Base-by-base conservation (phyloP, 2,329 filamentous ascomycete species). In the Alternaria longipes region DNA sequence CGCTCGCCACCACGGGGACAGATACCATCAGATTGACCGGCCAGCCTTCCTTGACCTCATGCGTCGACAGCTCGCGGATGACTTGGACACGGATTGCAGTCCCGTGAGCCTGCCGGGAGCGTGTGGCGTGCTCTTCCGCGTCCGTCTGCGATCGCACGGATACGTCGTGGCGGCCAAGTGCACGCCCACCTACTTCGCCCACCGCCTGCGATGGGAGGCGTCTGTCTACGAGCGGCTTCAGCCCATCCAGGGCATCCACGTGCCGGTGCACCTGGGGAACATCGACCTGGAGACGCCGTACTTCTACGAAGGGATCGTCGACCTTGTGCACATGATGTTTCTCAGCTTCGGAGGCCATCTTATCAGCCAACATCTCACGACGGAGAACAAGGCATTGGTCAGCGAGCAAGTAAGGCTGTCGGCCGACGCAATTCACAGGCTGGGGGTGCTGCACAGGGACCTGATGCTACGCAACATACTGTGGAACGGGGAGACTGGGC, bases 121-220 rank as follows among this genome's bases (percentile, higher is more conserved):
- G 1, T 73, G 77, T 8, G 76, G 81, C 16, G 79, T 68, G 5
- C 66, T 83, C 6, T 84, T 84, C 63, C 70, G 75, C 55, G 67
- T 84, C 4, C 80, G 77, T 8, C 72, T 84, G 40, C 65, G 78
- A 24, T 69, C 60, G 2, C 77, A 83, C 62, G 76, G 80, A 60
- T 84, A 84, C 69, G 82, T 77, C 2, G 79, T 84, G 46, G 70
- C 80, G 28, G 70, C 75, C 51, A 84, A 85, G 65, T 78, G 78
- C 22, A 83, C 67, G n/a, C 51, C 65, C 16, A 32, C 55, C 36
- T 45, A 68, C 54, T 71, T 36, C 42, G 54, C 64, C 18, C 24
- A 58, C 51, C 57, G 61, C 42, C 57, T 73, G 1, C 7, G 47
- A 44, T 16, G 54, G 30, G 69, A 74, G 57, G 63, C 63, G 41